Base-by-base conservation (phyloP, 2,329 filamentous ascomycete genomes). In the Colletotrichum sp. region DNA sequence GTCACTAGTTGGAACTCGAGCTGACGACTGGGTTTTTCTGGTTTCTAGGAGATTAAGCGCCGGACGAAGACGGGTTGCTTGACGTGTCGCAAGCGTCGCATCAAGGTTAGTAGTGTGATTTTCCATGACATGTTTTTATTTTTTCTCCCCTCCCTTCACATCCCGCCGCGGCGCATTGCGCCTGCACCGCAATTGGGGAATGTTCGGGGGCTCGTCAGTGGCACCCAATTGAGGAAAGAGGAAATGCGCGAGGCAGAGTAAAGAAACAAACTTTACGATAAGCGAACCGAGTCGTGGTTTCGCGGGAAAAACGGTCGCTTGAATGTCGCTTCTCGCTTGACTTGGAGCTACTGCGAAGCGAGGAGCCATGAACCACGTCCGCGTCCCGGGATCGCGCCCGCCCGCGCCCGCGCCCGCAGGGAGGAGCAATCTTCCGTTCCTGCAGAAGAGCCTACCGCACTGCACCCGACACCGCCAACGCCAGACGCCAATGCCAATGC, bases 11-110 rank as follows among this genome's bases (percentile, higher is more conserved):
- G 39, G 73, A 57, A 30, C 22, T 32, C 13, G 18, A 63, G 44
- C 73, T 73, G 73, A 75, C 32, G 63, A 26, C 24, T 60, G 72
- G 32, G 26, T 30, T 67, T 69, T 72, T 69, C 65, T 73, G 66
- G 72, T 77, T 66, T 71, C 30, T 82, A 92, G 90, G 90, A 92
- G 82, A 92, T 92, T 80, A 92, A 92, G 82, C 88, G 90, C 77
- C 88, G 90, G 79, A 92, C 90, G 63, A 92, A 92, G 82, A 92
- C 90, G 2, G 90, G 90, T n/a, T 92, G 90, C 79, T 83, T 92
- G 82, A 92, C 90, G 60, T 92, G 90, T 83, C 89, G 90, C 72
- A 92, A 91, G 81, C 88, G 90, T 79, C 86, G 90, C 79, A 92
- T 92, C 82, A 92, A 92, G 90, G 90, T 92, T 84, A 82, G 89